Base-by-base conservation (phyloP, 2,329 filamentous ascomycete genomes). In the Plenodomus biglobosus region DNA sequence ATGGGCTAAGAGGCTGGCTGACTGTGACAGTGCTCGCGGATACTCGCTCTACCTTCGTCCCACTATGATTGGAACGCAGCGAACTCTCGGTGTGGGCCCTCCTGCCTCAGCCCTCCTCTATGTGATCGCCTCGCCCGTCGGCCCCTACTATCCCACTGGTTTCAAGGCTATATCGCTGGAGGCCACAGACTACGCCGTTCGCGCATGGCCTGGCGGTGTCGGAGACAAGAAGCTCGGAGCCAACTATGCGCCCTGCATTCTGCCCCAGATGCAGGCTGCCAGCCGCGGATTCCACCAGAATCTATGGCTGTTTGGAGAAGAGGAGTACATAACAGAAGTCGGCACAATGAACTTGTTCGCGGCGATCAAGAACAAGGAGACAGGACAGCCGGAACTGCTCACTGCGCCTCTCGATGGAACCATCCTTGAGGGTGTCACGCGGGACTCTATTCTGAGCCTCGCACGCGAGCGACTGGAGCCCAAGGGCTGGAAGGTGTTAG, bases 271-370 rank as follows among this genome's bases (percentile, higher is more conserved):
- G 65, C 84, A 96, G 75, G 94, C 94, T 36, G 90, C 91, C 38
- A 88, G 85, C 73, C 85, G 91, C 47, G 94, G 94, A 18, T 96
- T 92, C 81, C 92, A 97, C 76, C 94, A 99, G 79, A 99, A 97
- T 75, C 81, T 99, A 44, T 99, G 94, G 94, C 78, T 99, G 24
- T 99, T 97, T 69, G 92, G 92, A 37, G 86, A 95, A 68, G 90
- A 97, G 74, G 90, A 97, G 73, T 96, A 87, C 67, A 86, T 97
- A 49, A 99, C 94, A 39, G 94, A 99, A 75, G 94, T 96, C 47
- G 94, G 94, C 66, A 97, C 94, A 48, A 99, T 99, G 94, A 99
- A 99, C 76, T 85, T 99, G 71, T 99, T 97, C 67, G 86, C 87
- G 24, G 92, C 88, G 36, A 76, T 97, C 62, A 85, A 85, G 76